These are phyloP conservation scores for Lumnitzera littorea DNA, from an alignment of 345 rosid genomes.

Conservation along the genomic window DNA sequence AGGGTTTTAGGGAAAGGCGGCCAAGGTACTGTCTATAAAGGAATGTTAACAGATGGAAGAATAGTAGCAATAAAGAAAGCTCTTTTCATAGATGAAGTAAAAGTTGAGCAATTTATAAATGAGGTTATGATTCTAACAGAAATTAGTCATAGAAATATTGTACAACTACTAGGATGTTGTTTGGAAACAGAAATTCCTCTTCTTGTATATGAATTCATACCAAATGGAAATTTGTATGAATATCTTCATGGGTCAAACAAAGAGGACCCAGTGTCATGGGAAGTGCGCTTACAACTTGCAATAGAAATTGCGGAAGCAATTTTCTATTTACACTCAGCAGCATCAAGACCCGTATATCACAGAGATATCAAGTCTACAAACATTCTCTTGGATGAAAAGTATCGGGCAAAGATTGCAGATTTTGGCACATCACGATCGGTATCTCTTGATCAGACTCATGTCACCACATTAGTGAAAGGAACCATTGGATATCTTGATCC, in stretches of 20 bases:
- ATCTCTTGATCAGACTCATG: not conserved
- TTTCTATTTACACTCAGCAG: not conserved
- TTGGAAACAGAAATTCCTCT: slow-evolving; percentile 1
- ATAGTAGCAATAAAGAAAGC: slow-evolving; percentile 1
- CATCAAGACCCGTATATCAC: not conserved
- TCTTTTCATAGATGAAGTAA: not conserved
- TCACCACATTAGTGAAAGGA: not conserved
- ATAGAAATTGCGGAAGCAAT: not conserved
- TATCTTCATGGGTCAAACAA: not conserved
- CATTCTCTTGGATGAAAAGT: slow-evolving; percentile 2
- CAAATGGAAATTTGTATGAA: not conserved
- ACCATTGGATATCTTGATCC: slow-evolving; percentile 3
- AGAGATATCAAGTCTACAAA: not conserved
- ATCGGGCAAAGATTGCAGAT: not conserved
- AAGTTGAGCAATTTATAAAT: not conserved
- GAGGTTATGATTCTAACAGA: not conserved
- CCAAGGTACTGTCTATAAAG: not conserved
- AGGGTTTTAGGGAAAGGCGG: not conserved
- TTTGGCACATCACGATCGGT: slow-evolving; percentile 2
- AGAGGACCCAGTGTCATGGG: not conserved
- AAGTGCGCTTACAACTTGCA: not conserved
- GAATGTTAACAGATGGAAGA: not conserved
- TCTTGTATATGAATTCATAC: not conserved
- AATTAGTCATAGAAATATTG: slow-evolving; percentile 1
- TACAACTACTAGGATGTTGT: not conserved